Base-by-base conservation (phyloP, 805 yeast species). In the Scheffersomyces spartinae region DNA sequence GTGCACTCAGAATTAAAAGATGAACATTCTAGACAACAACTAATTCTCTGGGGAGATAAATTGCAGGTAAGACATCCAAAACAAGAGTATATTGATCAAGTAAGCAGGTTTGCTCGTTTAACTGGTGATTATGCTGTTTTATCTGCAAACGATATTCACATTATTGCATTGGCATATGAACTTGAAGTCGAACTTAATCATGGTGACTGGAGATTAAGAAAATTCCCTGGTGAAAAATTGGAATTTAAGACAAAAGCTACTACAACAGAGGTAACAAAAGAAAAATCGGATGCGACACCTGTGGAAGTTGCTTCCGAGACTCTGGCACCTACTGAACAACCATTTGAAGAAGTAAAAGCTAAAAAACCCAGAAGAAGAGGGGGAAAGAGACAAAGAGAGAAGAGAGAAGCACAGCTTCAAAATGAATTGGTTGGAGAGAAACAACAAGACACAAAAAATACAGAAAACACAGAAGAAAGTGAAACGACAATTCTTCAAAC, bases 71-170 rank as follows among this genome's bases (percentile, higher is more conserved):
- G 85, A 52, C 96, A 86, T 38, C 98, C 99, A 3, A 69, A 62
- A 28, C 57, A 69, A 5, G 72, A 54, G 18, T 67, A 66, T 18
- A 67, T 88, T 19, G 69, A 69, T 32, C 68, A 65, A 32, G 94
- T 85, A 7, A 56, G 68, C 5, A 73, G 67, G 4, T 88, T 91
- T 55, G 77, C 97, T 8, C 77, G 69, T 42, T 57, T 79, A 25
- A 86, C 97, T 1, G 99, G 99, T 47, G 99, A 91, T 58, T 80
- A 63, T 36, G 58, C 80, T 4, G 98, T 88, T 4, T 64, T 91
- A 29, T 82, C 95, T 37, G 69, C 75, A 19, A 86, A 93, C 36
- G 99, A 91, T 77, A 59, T 91, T 18, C 95, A 86, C 44, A 78
- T 91, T 29, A 64, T 93, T 32, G 97, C 99, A 0, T 63, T 91